A percentile compares a stretch with the other conserved stretches of the same genome.
Evolutionary conservation across 1,139 yeast species (phyloP).

Genomic region (Kodamaea fungicola): DNA sequence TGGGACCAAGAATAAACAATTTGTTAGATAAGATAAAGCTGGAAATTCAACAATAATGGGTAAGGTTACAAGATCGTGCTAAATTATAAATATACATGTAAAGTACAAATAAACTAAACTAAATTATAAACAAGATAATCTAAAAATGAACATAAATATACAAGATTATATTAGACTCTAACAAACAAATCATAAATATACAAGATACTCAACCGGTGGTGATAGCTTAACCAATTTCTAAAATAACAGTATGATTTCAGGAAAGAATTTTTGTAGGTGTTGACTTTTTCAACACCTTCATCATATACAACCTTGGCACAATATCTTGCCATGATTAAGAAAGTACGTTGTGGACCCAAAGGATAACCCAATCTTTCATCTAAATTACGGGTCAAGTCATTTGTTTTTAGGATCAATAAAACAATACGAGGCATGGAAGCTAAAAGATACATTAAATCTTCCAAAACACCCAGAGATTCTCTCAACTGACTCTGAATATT

Average conservation of each 20-base stretch:
- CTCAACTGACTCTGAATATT: conserved; percentile 63
- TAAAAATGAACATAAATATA: too few species aligned
- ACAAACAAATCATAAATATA: conserved; percentile 49
- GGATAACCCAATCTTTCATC: conserved; percentile 84
- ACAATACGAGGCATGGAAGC: conserved; percentile 84
- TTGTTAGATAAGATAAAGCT: conserved; percentile 72
- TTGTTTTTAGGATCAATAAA: conserved; percentile 82
- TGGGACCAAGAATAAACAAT: conserved; percentile 85
- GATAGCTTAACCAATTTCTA: conserved; percentile 39
- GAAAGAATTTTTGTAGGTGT: conserved; percentile 33
- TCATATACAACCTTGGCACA: conserved; percentile 78
- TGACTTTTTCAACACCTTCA: conserved; percentile 51
- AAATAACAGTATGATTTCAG: conserved; percentile 33
- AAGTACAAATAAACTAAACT: too few species aligned
- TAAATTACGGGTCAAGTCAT: conserved; percentile 83
- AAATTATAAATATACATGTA: too few species aligned
- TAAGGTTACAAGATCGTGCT: too few species aligned
- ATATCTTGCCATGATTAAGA: conserved; percentile 83
- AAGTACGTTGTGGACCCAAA: conserved; percentile 83
- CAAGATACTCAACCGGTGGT: conserved; percentile 51
- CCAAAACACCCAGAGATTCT: conserved; percentile 57
- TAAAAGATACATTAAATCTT: conserved; percentile 75
- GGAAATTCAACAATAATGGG: conserved; percentile 20
- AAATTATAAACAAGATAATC: too few species aligned
- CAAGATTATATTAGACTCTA: conserved; percentile 11